Evolutionary conservation across 2,329 filamentous ascomycete species (phyloP), one percentile per base, ranked within the genome.

Genomic region (Diaporthe longicolla): DNA sequence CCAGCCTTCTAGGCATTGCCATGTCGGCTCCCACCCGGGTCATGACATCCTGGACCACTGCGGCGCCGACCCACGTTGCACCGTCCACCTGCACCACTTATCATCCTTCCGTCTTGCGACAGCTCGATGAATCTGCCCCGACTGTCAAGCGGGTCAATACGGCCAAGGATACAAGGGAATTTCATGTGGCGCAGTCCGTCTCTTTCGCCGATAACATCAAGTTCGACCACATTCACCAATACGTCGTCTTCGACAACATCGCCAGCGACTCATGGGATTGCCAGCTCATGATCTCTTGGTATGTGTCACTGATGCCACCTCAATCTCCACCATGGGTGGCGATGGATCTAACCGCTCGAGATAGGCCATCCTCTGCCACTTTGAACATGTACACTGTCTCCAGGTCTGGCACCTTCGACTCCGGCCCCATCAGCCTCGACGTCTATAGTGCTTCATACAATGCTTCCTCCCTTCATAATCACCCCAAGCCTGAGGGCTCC

Each of bases 251-350:
- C 29, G 72, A 74, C 52, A 55, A 66, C 24, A 74, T 75, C 48
- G 19, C 59, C 43, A 40, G 68, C 55, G 69, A 68, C 54, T 75
- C 74, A 24, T 75, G 72, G 74, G 72, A 75, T 35, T 75, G 74
- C 40, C 74, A 75, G 50, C 72, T 75, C 52, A 75, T 75, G 74
- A 63, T 75, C 11, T 75, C 74, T 17, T 75, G 74, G 74, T 71
- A 54, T 15, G 69, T 54, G 5, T 3, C 37, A 29, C 17, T 29
- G 13, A 24, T 50, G 9, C 7, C 24, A 15, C 21, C 17, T 40
- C 15, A 5, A 4, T 3, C 21, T 17, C 29, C 13, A 19, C 3
- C 10, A 1, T 29, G 3, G 5, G 13, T 9, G 4, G 40, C 13
- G 9, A 43, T 17, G 1, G 24, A 11, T 32, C 69, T 71, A 35